Conservation (phyloP, 495 filamentous ascomycete species). For the Neurospora sp. region DNA sequence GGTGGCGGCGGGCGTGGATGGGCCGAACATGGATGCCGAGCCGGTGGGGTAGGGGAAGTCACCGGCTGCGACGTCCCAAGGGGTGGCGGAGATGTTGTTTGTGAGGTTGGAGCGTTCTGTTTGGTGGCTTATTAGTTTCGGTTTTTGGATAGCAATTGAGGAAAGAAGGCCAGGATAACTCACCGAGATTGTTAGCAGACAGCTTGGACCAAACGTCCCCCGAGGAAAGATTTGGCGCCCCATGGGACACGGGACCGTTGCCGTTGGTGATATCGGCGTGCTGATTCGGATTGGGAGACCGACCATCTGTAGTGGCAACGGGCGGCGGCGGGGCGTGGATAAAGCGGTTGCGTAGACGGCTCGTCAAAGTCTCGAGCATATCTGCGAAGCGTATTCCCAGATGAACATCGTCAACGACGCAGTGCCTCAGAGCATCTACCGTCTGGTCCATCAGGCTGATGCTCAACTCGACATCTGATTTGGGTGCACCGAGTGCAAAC, state of each 20-base stretch:
- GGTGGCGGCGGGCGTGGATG: slow-evolving; percentile 33
- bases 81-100: slow-evolving; percentile 44
- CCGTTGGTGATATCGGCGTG: slow-evolving; percentile 15
- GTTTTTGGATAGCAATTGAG: background rate
- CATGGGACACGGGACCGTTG: slow-evolving; percentile 18
- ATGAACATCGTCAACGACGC: slow-evolving; percentile 92
- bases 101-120: slow-evolving; percentile 32
- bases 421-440: slow-evolving; percentile 68
- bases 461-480: slow-evolving; percentile 75
- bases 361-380: slow-evolving; percentile 70
- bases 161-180: slow-evolving; percentile 1
- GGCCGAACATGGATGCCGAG: slow-evolving; percentile 35
- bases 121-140: background rate
- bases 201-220: background rate
- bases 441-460: slow-evolving; percentile 72
- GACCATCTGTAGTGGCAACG: slow-evolving; percentile 23
- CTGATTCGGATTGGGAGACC: slow-evolving; percentile 22
- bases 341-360: slow-evolving; percentile 63
- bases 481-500: slow-evolving; percentile 84
- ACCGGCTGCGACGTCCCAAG: slow-evolving; percentile 39
- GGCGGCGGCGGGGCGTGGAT: slow-evolving; percentile 43
- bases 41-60: slow-evolving; percentile 38
- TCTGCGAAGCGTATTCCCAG: slow-evolving; percentile 92
- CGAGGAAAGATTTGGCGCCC: background rate
- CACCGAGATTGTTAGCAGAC: slow-evolving; percentile 12